Evolutionary conservation across 805 yeast genomes (phyloP), one percentile per base, ranked within the genome.

Genomic region (Candida rishiriensis): DNA sequence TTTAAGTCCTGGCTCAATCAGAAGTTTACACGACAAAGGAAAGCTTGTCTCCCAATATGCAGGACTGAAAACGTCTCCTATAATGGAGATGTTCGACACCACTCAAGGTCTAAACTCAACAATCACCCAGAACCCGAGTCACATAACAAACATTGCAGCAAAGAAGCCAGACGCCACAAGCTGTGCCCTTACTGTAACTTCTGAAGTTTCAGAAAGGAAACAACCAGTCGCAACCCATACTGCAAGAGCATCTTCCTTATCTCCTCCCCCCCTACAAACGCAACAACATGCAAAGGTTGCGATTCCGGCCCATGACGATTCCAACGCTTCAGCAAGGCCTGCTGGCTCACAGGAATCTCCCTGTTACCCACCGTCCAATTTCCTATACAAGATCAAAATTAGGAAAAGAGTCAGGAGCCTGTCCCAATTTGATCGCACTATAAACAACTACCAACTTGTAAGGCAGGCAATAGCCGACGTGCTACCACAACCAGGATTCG

Each of bases 401-500:
- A 52, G 61, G 44, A 59, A 53, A 36, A 43, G 34, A 12, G 34
- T 36, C 16, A 10, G 14, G 10, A 10, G 11, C 31, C 3, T n/a
- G 18, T n/a, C 29, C 30, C 8, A n/a, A 15, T n/a, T 21, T 21
- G 51, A 60, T 42, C 60, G 58, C 21, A 58, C 63, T 13, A 49
- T 36, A 34, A 57, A 53, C 6, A 59, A 65, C 26, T 68, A 65
- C 38, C 64, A 64, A 1, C 48, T 57, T 1, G 66, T 73, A 7
- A 59, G 60, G 34, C 59, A 59, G 32, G 75, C 66, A 7, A 72
- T 75, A 21, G 53, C 49, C 38, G 55, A 57, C 13, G 51, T 56
- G 16, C 51, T 72, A 26, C 60, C 63, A 15, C 51, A 54, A 43
- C 59, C 70, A 17, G 56, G 72, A 15, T 81, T 76, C 58, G 90